Conservation (phyloP, 176 grass and related monocot genomes). For the Carex parvula region DNA sequence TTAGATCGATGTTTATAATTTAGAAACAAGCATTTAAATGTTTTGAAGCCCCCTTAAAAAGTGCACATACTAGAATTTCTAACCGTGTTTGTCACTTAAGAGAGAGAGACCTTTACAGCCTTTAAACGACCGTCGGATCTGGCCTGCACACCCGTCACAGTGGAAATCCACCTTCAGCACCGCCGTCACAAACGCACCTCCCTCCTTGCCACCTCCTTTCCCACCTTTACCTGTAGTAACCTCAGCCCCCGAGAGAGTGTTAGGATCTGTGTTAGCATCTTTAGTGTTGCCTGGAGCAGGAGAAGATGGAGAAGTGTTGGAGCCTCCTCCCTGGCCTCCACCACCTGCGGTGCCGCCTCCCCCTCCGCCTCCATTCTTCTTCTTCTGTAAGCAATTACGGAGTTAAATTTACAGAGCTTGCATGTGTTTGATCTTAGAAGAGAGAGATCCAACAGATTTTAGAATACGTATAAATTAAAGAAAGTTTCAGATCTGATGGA, state of each 20-base stretch:
- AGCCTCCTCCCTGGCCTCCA: background rate
- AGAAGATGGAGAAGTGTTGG: too few species aligned
- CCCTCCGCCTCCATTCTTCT: conserved; percentile 13
- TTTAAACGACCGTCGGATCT: conserved; percentile 48
- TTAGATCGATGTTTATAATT: too few species aligned
- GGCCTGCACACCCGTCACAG: conserved; percentile 66
- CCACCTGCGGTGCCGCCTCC: background rate
- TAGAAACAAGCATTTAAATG: too few species aligned
- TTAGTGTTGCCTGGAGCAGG: background rate
- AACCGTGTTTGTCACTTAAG: too few species aligned
- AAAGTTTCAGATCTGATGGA: background rate
- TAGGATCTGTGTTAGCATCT: background rate
- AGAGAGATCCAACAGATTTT: background rate
- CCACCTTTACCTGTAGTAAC: background rate
- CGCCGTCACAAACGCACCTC: conserved; percentile 35
- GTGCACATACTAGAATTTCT: too few species aligned
- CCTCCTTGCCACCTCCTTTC: conserved; percentile 5
- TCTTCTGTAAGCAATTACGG: conserved; percentile 30
- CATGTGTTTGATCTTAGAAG: background rate
- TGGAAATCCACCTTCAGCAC: conserved; percentile 82
- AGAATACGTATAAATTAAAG: background rate
- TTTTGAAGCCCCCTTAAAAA: too few species aligned
- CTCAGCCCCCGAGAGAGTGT: background rate
- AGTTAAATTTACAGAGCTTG: background rate
- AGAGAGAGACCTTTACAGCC: conserved; percentile 39